These are phyloP conservation scores for Jackrogersella minutella DNA, from an alignment of 495 filamentous ascomycete genomes.

Conservation along the genomic window DNA sequence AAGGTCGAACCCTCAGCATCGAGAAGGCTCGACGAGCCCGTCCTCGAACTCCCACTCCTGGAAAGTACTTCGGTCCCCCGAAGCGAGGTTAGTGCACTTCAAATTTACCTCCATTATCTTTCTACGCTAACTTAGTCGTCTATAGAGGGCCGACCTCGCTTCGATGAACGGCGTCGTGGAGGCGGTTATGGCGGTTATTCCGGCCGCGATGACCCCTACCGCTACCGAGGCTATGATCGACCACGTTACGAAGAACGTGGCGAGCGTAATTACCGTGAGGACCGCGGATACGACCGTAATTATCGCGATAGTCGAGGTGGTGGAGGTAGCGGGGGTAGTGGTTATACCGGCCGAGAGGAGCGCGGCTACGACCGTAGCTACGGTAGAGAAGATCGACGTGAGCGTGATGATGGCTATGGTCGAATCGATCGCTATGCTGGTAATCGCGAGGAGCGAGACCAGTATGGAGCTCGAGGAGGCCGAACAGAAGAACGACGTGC, in stretches of 20 bases:
- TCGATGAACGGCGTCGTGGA: slow-evolving; percentile 59
- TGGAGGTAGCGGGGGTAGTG: slow-evolving; percentile 65
- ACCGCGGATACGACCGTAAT: slow-evolving; percentile 56
- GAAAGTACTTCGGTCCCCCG: slow-evolving; percentile 98
- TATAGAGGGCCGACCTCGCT: slow-evolving; percentile 41
- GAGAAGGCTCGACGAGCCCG: slow-evolving; percentile 97
- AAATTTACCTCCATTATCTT: slow-evolving; percentile 8
- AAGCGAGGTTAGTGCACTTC: slow-evolving; percentile 80
- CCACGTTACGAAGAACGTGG: slow-evolving; percentile 52
- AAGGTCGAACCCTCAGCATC: slow-evolving; percentile 95
- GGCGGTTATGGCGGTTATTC: slow-evolving; percentile 61
- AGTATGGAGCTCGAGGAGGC: slow-evolving; percentile 51
- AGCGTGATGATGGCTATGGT: slow-evolving; percentile 52
- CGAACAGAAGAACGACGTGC: slow-evolving; percentile 59
- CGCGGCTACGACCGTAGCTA: slow-evolving; percentile 60
- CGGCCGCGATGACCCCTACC: slow-evolving; percentile 66
- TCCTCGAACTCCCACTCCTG: slow-evolving; percentile 94
- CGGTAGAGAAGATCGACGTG: slow-evolving; percentile 68
- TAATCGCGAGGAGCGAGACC: slow-evolving; percentile 55
- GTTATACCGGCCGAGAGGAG: slow-evolving; percentile 48
- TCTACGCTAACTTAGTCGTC: slow-evolving; percentile 1
- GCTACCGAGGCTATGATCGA: slow-evolving; percentile 60
- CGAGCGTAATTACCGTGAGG: slow-evolving; percentile 58
- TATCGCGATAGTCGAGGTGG: slow-evolving; percentile 66
- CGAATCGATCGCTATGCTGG: slow-evolving; percentile 51